Percentiles rank a stretch among this genome's conserved stretches.
phyloP scores from a whole-genome alignment of 2,329 filamentous ascomycete genomes.

The Orbilia blumenaviensis region DNA sequence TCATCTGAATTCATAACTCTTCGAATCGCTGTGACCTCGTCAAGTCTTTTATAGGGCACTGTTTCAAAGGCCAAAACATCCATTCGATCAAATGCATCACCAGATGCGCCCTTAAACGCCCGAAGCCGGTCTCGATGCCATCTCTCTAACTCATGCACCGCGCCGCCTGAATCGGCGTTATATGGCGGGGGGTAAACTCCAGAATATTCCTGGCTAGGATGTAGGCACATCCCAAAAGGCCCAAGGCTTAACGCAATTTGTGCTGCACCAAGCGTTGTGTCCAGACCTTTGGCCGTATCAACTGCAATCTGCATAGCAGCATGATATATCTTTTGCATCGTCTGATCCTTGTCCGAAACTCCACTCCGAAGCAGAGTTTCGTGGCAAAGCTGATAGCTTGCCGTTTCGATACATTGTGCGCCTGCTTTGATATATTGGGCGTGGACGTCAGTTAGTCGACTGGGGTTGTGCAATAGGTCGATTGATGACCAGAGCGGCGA shows the following conservation, averaged over 20 bases:
- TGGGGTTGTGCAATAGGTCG: conserved; percentile 26
- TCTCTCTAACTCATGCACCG: conserved; percentile 1
- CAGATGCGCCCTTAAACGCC: conserved; percentile 6
- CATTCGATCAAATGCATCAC: background rate
- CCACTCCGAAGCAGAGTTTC: conserved; percentile 26
- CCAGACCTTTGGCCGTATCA: conserved; percentile 1
- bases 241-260: conserved; percentile 34
- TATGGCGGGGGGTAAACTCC: conserved; percentile 39
- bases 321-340: conserved; percentile 11
- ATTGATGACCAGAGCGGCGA: conserved; percentile 30
- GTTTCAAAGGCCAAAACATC: conserved; percentile 37
- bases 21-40: conserved; percentile 33
- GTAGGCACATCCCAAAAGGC: conserved; percentile 30
- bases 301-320: conserved; percentile 24
- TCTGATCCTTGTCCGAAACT: conserved; percentile 16
- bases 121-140: conserved; percentile 31
- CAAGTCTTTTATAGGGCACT: conserved; percentile 28
- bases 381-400: conserved; percentile 41
- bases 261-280: background rate
- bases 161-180: background rate
- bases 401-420: conserved; percentile 23
- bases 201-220: conserved; percentile 41
- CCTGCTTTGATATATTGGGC: conserved; percentile 26
- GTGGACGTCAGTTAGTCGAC: conserved; percentile 25
- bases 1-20: conserved; percentile 13